phyloP scores from a whole-genome alignment of 371 early-diverging fungal species.

The Mortierella sp. region DNA sequence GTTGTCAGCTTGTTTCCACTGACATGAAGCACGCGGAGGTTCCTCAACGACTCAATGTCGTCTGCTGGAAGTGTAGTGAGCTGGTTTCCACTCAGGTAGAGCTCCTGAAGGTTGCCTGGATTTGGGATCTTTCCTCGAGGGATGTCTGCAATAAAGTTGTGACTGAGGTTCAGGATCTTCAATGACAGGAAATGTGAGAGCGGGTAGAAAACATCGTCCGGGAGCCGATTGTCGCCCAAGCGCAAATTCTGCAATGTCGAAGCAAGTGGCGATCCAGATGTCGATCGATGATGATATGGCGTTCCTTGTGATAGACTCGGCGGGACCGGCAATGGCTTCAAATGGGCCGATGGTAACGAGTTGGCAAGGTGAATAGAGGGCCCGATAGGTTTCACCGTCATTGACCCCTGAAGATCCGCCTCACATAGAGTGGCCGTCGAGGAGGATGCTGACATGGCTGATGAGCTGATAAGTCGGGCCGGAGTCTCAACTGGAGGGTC shows the following conservation, averaged over 20 bases:
- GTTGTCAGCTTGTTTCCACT: conserved; percentile 93
- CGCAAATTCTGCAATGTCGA: conserved; percentile 73
- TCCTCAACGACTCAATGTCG: conserved; percentile 83
- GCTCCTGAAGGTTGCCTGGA: conserved; percentile 71
- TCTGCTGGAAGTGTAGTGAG: conserved; percentile 87
- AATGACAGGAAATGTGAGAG: conserved; percentile 80
- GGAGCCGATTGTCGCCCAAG: conserved; percentile 87
- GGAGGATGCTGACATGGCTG: conserved; percentile 18
- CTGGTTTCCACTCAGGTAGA: conserved; percentile 91
- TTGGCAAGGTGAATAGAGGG: neutral
- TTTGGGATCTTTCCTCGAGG: conserved; percentile 65
- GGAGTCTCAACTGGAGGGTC: conserved; percentile 58
- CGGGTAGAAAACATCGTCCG: conserved; percentile 86
- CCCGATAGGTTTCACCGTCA: neutral
- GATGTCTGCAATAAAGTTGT: conserved; percentile 88
- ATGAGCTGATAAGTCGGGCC: neutral
- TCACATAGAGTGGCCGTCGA: conserved; percentile 21
- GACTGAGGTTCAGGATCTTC: conserved; percentile 83
- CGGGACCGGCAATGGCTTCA: conserved; percentile 36
- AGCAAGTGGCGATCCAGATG: conserved; percentile 66
- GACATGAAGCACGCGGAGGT: conserved; percentile 80
- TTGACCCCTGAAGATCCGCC: neutral
- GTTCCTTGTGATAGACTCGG: conserved; percentile 11
- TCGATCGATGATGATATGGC: neutral
- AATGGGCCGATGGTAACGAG: neutral